Percentiles rank a stretch among this genome's conserved stretches.
Conservation (phyloP, 352 stramenopile genomes). For the Pythium inflatum region DNA sequence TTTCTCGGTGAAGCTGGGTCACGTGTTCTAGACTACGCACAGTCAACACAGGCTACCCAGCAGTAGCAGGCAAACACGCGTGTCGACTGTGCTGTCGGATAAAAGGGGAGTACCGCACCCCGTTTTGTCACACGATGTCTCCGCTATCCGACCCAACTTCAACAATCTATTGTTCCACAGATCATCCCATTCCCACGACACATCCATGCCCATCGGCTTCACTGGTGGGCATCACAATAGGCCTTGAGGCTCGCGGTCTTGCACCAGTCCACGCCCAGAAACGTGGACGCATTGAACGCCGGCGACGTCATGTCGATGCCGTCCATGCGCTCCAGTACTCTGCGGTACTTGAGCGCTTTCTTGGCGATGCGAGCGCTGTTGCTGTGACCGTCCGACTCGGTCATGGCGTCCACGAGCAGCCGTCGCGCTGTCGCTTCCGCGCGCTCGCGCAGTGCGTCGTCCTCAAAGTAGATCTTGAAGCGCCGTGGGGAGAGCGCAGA, state of each 20-base stretch:
- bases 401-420: not conserved
- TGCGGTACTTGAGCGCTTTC: constrained; percentile 38
- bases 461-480: constrained; percentile 25
- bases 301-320: constrained; percentile 41
- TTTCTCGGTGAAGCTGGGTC: too few species aligned
- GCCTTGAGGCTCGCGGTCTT: constrained; percentile 4
- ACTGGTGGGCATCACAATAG: too few species aligned
- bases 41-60: too few species aligned
- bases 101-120: too few species aligned
- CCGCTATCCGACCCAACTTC: too few species aligned
- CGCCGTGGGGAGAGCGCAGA: not conserved
- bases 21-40: too few species aligned
- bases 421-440: not conserved
- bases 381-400: not conserved
- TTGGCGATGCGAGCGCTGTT: constrained; percentile 4
- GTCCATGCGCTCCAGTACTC: constrained; percentile 21
- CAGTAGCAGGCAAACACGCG: too few species aligned
- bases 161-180: too few species aligned
- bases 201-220: too few species aligned
- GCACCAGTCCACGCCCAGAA: constrained; percentile 55
- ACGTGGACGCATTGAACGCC: constrained; percentile 54
- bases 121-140: too few species aligned
- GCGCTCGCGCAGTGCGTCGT: constrained; percentile 15
- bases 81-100: too few species aligned
- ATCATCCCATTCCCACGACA: too few species aligned